Conservation (phyloP, 371 early-diverging fungal genomes). For the Massospora cicadina region DNA sequence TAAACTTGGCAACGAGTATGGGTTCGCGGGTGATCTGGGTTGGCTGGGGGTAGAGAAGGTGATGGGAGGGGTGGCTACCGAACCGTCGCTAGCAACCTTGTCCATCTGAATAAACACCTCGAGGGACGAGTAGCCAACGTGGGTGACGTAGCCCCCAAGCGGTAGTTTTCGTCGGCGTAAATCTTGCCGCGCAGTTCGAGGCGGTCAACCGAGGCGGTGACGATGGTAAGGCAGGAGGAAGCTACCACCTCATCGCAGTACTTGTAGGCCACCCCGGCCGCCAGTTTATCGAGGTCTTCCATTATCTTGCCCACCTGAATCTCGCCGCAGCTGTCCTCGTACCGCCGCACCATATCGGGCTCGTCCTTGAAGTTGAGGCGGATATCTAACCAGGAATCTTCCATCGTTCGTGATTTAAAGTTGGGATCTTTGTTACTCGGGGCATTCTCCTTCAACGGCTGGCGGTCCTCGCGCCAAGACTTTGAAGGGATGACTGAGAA, state of each 20-base stretch:
- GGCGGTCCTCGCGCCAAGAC: not conserved
- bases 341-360: constrained; percentile 54
- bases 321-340: constrained; percentile 51
- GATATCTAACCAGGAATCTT: constrained; percentile 64
- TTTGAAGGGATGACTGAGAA: not conserved
- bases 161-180: constrained; percentile 43
- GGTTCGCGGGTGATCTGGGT: constrained; percentile 27
- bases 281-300: constrained; percentile 71
- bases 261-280: constrained; percentile 60
- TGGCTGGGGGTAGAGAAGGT: too few relatives aligned
- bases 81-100: constrained; percentile 8
- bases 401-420: constrained; percentile 20
- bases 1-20: constrained; percentile 61
- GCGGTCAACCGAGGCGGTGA: constrained; percentile 81
- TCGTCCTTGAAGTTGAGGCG: constrained; percentile 61
- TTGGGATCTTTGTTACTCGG: not conserved
- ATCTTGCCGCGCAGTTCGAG: constrained; percentile 56
- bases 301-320: constrained; percentile 42
- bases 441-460: not conserved
- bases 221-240: constrained; percentile 48
- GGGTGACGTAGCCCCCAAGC: constrained; percentile 61
- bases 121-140: constrained; percentile 79
- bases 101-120: constrained; percentile 63
- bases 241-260: constrained; percentile 43
- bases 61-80: constrained; percentile 9